phyloP scores from a whole-genome alignment of 2,329 filamentous ascomycete species.

The Zasmidium citrigriseum region DNA sequence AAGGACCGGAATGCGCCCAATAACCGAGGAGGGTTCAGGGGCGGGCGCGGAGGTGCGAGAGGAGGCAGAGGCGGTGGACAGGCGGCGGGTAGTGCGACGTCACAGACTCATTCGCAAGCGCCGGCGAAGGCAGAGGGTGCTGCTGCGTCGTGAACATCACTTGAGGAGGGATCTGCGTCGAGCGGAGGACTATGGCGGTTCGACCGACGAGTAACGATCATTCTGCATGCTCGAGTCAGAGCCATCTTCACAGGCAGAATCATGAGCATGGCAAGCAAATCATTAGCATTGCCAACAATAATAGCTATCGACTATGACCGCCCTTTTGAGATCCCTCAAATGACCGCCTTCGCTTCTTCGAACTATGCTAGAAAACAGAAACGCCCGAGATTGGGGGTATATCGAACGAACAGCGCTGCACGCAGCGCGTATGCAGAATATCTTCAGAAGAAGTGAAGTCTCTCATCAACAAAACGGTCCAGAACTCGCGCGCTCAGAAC shows the following conservation, averaged over 20 bases:
- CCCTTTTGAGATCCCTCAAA: no score
- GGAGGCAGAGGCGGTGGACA: slow-evolving; percentile 18
- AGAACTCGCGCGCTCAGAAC: background rate
- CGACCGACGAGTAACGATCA: no score
- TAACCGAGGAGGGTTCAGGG: slow-evolving; percentile 15
- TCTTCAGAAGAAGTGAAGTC: background rate
- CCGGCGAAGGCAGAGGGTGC: background rate
- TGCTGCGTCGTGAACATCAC: background rate
- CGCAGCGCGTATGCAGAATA: background rate
- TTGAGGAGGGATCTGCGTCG: background rate
- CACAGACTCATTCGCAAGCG: background rate
- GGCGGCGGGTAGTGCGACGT: slow-evolving; percentile 1
- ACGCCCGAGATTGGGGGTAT: no score
- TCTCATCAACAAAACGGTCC: background rate
- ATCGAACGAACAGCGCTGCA: no score
- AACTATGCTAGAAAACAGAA: no score
- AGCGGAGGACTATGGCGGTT: background rate
- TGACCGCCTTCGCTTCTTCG: no score
- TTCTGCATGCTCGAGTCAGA: no score
- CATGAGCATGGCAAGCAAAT: no score
- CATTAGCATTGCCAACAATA: no score
- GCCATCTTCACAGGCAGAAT: no score
- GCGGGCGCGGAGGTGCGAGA: slow-evolving; percentile 19
- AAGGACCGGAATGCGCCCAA: slow-evolving; percentile 53
- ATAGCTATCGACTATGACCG: no score